Conservation (phyloP, 2,329 filamentous ascomycete species). For the Pyrenochaeta sp. region DNA sequence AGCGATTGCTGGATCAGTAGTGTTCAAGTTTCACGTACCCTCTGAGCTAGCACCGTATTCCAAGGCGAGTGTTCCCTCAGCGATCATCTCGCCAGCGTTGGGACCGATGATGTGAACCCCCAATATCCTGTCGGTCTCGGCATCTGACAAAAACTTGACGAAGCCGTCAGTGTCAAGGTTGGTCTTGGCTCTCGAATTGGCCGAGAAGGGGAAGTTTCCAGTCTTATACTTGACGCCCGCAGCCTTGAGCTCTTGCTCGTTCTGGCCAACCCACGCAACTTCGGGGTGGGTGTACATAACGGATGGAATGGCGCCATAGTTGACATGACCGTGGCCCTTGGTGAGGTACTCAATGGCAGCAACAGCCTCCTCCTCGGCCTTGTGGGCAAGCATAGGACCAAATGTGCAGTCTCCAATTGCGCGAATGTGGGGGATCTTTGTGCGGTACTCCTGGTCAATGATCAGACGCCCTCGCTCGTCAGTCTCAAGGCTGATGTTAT, state of each 20-base stretch:
- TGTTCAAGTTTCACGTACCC: conserved; percentile 66
- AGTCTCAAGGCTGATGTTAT: conserved; percentile 90
- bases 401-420: conserved; percentile 97
- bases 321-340: conserved; percentile 97
- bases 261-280: conserved; percentile 98
- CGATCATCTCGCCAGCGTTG: conserved; percentile 99
- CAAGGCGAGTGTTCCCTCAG: conserved; percentile 90
- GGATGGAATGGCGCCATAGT: conserved; percentile 96
- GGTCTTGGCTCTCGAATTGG: conserved; percentile 98
- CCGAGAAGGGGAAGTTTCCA: conserved; percentile 95
- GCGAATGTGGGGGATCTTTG: conserved; percentile 95
- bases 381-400: conserved; percentile 98
- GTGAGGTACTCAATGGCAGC: conserved; percentile 96
- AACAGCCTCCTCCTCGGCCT: conserved; percentile 97
- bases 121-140: conserved; percentile 93
- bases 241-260: conserved; percentile 92
- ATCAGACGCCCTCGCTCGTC: conserved; percentile 95
- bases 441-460: conserved; percentile 98
- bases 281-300: conserved; percentile 99
- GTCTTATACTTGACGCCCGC: conserved; percentile 89
- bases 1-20: conserved; percentile 10
- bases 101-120: conserved; percentile 96
- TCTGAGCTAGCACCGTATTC: conserved; percentile 97
- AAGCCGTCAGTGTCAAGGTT: conserved; percentile 95
- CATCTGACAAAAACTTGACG: conserved; percentile 96